Conservation (phyloP, 495 filamentous ascomycete genomes). For the Bombardia bombarda region DNA sequence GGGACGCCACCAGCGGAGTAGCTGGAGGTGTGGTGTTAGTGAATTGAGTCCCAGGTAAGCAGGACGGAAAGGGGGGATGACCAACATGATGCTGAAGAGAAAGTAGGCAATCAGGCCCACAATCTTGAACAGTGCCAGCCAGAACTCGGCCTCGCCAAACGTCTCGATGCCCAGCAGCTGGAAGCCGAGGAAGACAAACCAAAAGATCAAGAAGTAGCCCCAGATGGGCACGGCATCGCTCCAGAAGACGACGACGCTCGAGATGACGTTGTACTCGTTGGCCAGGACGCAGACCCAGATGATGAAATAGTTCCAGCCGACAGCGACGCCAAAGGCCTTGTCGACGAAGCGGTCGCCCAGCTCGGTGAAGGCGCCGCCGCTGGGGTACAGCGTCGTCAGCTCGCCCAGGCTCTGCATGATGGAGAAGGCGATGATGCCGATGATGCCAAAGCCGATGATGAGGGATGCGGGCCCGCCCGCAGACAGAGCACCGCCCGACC, state of each 20-base stretch:
- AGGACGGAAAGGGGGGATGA: background rate
- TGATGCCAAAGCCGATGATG: constrained; percentile 56
- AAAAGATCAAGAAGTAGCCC: constrained; percentile 60
- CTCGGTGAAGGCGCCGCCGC: constrained; percentile 50
- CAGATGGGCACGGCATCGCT: constrained; percentile 38
- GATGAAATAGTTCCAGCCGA: constrained; percentile 75
- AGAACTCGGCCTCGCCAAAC: constrained; percentile 60
- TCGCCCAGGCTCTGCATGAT: constrained; percentile 61
- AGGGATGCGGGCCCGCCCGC: constrained; percentile 55
- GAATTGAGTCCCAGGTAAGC: background rate
- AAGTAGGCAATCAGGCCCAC: constrained; percentile 60
- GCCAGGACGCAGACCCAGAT: constrained; percentile 54
- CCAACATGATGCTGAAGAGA: constrained; percentile 55
- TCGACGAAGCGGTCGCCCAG: constrained; percentile 67
- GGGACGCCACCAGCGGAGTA: constrained; percentile 44
- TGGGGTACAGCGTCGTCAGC: constrained; percentile 61
- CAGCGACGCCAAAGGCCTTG: constrained; percentile 72
- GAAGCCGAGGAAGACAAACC: constrained; percentile 41
- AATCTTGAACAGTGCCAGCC: constrained; percentile 58
- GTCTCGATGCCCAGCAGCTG: constrained; percentile 40
- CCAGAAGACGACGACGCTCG: constrained; percentile 56
- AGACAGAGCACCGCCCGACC: constrained; percentile 52
- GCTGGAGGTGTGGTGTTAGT: constrained; percentile 5
- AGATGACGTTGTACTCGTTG: constrained; percentile 52
- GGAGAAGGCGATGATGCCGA: constrained; percentile 59